Percentiles rank a stretch among this genome's conserved stretches.
Conservation (phyloP, 352 stramenopile genomes). For the Phytopythium helicoides region DNA sequence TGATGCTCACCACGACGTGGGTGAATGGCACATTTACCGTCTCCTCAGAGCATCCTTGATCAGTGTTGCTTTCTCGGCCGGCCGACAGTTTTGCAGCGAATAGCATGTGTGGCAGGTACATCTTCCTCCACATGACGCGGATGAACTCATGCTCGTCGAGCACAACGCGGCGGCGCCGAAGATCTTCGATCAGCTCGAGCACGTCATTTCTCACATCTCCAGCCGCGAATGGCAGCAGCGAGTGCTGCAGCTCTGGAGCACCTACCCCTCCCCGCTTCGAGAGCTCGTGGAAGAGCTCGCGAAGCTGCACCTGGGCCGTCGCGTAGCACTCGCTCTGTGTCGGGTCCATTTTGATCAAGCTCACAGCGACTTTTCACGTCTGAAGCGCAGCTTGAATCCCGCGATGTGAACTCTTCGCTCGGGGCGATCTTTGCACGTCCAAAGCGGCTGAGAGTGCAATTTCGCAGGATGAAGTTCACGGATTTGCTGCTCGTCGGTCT, state of each 20-base stretch:
- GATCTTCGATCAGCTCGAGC: slow-evolving; percentile 48
- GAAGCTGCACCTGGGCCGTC: slow-evolving; percentile 48
- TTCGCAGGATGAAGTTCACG: too few relatives aligned
- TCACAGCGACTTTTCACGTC: too few relatives aligned
- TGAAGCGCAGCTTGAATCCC: too few relatives aligned
- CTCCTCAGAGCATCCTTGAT: too few relatives aligned
- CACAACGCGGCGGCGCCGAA: slow-evolving; percentile 31
- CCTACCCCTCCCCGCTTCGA: slow-evolving; percentile 46
- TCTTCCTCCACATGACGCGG: slow-evolving; percentile 58
- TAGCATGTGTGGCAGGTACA: slow-evolving; percentile 53
- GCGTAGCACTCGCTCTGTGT: slow-evolving; percentile 37
- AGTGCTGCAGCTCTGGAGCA: slow-evolving; percentile 35
- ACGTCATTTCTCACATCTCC: slow-evolving; percentile 56
- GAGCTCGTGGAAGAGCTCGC: slow-evolving; percentile 59
- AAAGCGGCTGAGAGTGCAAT: too few relatives aligned
- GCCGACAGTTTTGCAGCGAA: slow-evolving; percentile 19
- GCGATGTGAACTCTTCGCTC: too few relatives aligned
- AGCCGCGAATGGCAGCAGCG: slow-evolving; percentile 54
- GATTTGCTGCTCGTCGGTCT: too few relatives aligned
- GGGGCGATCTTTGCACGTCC: too few relatives aligned
- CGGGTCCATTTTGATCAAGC: too few relatives aligned
- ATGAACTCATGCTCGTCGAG: slow-evolving; percentile 66
- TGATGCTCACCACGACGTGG: slow-evolving; percentile 72
- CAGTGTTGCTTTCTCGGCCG: too few relatives aligned
- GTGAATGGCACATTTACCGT: slow-evolving; percentile 54